These are phyloP conservation scores for Lodderomyces beijingensis DNA, from an alignment of 1,139 yeast species.

Conservation along the genomic window DNA sequence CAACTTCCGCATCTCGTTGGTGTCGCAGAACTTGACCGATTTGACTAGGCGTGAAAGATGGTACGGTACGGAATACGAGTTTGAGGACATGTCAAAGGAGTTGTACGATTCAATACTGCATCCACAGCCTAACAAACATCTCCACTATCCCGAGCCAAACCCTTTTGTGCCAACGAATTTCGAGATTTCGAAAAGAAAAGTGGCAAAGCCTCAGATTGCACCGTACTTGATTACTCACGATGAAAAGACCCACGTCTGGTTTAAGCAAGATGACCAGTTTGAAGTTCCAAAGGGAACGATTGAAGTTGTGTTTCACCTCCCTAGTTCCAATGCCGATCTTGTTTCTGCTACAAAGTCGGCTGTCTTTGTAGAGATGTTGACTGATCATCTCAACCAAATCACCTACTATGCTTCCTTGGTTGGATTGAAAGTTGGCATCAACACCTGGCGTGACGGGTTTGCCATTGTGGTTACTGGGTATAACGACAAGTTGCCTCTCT, in stretches of 20 bases:
- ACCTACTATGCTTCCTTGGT: slow-evolving; percentile 85
- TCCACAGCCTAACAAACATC: slow-evolving; percentile 14
- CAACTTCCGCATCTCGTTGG: slow-evolving; percentile 58
- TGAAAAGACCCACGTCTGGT: slow-evolving; percentile 60
- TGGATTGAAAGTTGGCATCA: slow-evolving; percentile 59
- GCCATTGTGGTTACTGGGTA: slow-evolving; percentile 70
- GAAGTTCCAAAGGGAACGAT: slow-evolving; percentile 84
- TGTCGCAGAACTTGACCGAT: slow-evolving; percentile 45
- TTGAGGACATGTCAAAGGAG: slow-evolving; percentile 38
- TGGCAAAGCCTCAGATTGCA: slow-evolving; percentile 26
- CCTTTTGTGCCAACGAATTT: slow-evolving; percentile 80
- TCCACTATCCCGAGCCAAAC: slow-evolving; percentile 67
- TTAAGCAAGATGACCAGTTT: slow-evolving; percentile 84
- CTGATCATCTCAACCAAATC: slow-evolving; percentile 70
- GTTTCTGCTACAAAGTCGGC: slow-evolving; percentile 54
- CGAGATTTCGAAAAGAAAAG: slow-evolving; percentile 45
- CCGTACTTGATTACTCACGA: slow-evolving; percentile 37
- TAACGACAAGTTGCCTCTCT: slow-evolving; percentile 68
- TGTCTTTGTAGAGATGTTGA: slow-evolving; percentile 63
- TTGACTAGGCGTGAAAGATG: slow-evolving; percentile 60
- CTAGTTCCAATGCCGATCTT: slow-evolving; percentile 56
- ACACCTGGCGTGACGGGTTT: slow-evolving; percentile 66
- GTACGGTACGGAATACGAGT: slow-evolving; percentile 83
- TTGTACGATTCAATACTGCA: slow-evolving; percentile 18
- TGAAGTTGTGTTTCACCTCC: slow-evolving; percentile 61